Conservation (phyloP, 169 alveolate species). For the Plasmodium vivax region DNA sequence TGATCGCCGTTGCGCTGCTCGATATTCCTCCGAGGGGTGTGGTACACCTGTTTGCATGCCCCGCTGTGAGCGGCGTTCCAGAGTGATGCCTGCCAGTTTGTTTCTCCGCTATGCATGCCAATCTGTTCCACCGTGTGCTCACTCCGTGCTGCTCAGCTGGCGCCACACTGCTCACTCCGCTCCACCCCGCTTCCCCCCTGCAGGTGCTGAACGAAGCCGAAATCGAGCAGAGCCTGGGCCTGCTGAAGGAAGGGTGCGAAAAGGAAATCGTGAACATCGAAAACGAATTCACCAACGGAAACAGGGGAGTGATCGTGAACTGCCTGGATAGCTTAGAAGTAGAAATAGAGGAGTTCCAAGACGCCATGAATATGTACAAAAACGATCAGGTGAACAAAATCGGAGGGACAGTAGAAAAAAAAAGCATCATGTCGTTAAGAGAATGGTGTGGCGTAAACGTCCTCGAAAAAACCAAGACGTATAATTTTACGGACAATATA, state of each 20-base stretch:
- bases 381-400: slow-evolving; percentile 80
- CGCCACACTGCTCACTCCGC: neutral
- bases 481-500: slow-evolving; percentile 74
- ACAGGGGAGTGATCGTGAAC: slow-evolving; percentile 62
- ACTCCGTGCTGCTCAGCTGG: neutral
- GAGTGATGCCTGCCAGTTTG: no score
- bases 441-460: slow-evolving; percentile 77
- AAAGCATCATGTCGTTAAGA: slow-evolving; percentile 76
- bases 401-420: slow-evolving; percentile 78
- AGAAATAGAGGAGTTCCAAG: slow-evolving; percentile 78
- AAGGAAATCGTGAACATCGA: slow-evolving; percentile 45
- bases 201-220: slow-evolving; percentile 76
- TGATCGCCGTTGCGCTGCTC: neutral
- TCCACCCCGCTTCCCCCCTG: neutral
- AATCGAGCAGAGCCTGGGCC: slow-evolving; percentile 48
- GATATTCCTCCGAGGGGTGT: neutral
- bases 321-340: slow-evolving; percentile 44
- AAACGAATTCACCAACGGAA: slow-evolving; percentile 64
- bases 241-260: slow-evolving; percentile 53
- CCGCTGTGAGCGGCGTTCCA: no score
- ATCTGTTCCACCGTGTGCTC: neutral
- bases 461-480: slow-evolving; percentile 53
- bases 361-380: slow-evolving; percentile 78
- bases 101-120: neutral
- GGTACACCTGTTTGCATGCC: neutral